These are phyloP conservation scores for Cronartium quercuum DNA, from an alignment of 1,284 basidiomycete species.

Conservation along the genomic window DNA sequence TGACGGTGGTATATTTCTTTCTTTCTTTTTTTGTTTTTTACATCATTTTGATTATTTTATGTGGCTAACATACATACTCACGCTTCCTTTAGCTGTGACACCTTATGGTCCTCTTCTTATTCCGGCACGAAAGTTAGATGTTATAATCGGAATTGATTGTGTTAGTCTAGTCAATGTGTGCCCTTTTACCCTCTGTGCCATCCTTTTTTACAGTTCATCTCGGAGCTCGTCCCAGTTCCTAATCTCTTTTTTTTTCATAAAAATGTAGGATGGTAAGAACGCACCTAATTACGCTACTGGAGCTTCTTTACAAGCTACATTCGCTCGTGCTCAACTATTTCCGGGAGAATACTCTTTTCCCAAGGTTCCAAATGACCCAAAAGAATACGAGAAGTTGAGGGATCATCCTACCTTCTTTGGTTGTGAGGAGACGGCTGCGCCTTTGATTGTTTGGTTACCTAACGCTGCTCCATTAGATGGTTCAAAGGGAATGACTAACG, in stretches of 20 bases:
- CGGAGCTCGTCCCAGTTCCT: neutral
- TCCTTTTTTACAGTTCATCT: neutral
- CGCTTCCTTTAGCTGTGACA: constrained; percentile 3
- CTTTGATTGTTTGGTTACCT: constrained; percentile 31
- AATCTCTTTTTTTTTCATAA: neutral
- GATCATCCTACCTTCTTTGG: constrained; percentile 24
- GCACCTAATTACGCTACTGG: constrained; percentile 13
- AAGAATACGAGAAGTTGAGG: constrained; percentile 1
- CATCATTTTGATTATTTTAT: neutral
- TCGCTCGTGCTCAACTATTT: neutral
- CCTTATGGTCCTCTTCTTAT: constrained; percentile 31
- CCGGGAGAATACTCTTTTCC: neutral
- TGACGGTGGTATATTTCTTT: constrained; percentile 9
- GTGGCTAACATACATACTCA: too few relatives aligned
- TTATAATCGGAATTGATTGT: constrained; percentile 27
- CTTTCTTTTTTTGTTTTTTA: neutral
- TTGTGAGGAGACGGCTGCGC: constrained; percentile 4
- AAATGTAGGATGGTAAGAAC: neutral
- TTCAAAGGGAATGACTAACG: constrained; percentile 9
- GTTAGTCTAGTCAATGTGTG: constrained; percentile 19
- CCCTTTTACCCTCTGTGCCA: neutral
- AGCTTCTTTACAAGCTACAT: constrained; percentile 15
- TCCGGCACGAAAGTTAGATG: constrained; percentile 21
- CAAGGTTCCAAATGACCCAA: neutral
- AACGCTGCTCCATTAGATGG: constrained; percentile 22